Evolutionary conservation across 2,329 filamentous ascomycete species (phyloP), one percentile per base, ranked within the genome.

Genomic region (Blumeria graminis): DNA sequence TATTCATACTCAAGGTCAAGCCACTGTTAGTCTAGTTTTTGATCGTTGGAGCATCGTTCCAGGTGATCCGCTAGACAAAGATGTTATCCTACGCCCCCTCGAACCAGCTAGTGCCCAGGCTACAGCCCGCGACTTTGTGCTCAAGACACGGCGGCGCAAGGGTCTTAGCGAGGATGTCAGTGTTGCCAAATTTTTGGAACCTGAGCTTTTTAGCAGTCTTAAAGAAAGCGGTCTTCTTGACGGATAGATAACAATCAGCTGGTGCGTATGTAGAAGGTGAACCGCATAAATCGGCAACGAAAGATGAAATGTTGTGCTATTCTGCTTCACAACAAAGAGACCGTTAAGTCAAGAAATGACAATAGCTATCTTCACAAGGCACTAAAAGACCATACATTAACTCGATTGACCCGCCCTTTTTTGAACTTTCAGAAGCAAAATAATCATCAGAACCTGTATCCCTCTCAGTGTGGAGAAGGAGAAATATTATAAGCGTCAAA

Each of bases 41-140:
- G 92, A 98, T 67, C 81, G 86, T 61, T 98, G 92, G 92, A 88
- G 78, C 65, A 86, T 96, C 59, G 90, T 98, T 1, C 92, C 92
- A 1, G 92, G 92, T 56, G 92, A 98, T 68, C 92, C 92, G 43
- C 76, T 98, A 36, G 92, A 98, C 69, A 84, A 82, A 65, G 84
- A 88, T 59, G 81, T 93, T 60, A 80, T 87, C 61, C 72, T 92
- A 57, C 76, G 85, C 54, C 86, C 89, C 5, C 73, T 98, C 61
- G 89, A 96, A 69, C 87, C 89, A 60, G 92, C 92, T 1, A 78
- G 77, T 56, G 85, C 86, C 55, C 87, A 93, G 72, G 88, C 86
- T 22, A 93, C 89, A 53, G 92, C 92, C 0, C 76, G 92, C 59
- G 92, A 98, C 69, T 96, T 98, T 69, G 89, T 96, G 56, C 76